These are phyloP conservation scores for Themeda triandra DNA, from an alignment of 176 grass and related monocot species.

Conservation along the genomic window DNA sequence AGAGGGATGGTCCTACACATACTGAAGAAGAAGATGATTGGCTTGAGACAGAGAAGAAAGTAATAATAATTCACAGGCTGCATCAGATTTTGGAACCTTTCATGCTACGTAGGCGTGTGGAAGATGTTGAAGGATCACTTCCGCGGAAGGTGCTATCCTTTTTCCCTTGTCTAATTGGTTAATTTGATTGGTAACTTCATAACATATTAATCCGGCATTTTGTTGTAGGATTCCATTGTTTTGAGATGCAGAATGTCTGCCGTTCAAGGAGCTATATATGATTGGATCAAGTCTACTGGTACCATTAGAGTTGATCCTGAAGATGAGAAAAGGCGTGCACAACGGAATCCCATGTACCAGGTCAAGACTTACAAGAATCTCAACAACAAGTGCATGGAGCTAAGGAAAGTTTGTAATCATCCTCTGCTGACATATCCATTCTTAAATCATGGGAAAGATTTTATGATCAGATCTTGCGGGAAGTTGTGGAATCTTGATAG, in stretches of 20 bases:
- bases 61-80: conserved; percentile 95
- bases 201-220: conserved; percentile 27
- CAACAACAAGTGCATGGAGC: conserved; percentile 98
- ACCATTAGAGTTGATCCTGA: conserved; percentile 99
- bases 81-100: conserved; percentile 99
- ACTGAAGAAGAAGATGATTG: conserved; percentile 91
- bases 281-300: conserved; percentile 99
- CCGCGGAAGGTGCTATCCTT: conserved; percentile 67
- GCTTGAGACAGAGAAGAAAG: conserved; percentile 98
- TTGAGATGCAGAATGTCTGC: conserved; percentile 98
- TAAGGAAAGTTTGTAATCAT: conserved; percentile 99
- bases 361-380: conserved; percentile 85
- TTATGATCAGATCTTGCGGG: conserved; percentile 90
- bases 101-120: conserved; percentile 92
- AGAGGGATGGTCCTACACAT: conserved; percentile 65
- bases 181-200: background rate
- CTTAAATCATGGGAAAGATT: conserved; percentile 70
- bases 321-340: conserved; percentile 62
- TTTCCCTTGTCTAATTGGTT: conserved; percentile 12
- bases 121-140: conserved; percentile 99
- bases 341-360: conserved; percentile 94
- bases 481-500: conserved; percentile 99
- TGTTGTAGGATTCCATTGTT: conserved; percentile 83
- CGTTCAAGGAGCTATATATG: conserved; percentile 89
- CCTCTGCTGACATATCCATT: conserved; percentile 89